These are phyloP conservation scores for Diaporthe citri DNA, from an alignment of 2,329 filamentous ascomycete genomes.

Conservation along the genomic window DNA sequence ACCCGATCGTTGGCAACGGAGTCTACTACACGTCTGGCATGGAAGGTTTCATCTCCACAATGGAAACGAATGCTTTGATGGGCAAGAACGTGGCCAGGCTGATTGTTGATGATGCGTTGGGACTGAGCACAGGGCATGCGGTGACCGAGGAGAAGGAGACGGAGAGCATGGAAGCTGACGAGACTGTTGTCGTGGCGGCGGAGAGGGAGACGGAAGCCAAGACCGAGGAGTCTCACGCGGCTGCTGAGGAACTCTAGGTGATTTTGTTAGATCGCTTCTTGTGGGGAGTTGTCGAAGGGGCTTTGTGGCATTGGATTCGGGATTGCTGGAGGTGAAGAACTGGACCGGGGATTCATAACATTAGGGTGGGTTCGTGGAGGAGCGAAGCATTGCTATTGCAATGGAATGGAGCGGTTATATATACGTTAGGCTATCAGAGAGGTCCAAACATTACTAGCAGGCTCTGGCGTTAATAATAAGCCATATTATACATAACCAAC, in stretches of 20 bases:
- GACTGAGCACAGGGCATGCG: constrained; percentile 38
- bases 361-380: neutral
- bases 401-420: neutral
- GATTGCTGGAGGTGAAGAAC: neutral
- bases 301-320: neutral
- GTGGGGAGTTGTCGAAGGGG: neutral
- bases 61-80: constrained; percentile 96
- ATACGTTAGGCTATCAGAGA: neutral
- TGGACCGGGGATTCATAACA: neutral
- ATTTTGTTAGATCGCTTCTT: neutral
- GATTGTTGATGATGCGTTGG: constrained; percentile 71
- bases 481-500: neutral
- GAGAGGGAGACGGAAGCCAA: neutral
- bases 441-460: neutral
- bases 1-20: constrained; percentile 75
- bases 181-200: neutral
- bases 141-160: constrained; percentile 42
- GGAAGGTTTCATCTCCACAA: constrained; percentile 94
- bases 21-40: constrained; percentile 83
- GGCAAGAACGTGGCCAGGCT: constrained; percentile 86
- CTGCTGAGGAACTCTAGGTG: constrained; percentile 19
- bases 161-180: constrained; percentile 17
- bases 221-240: neutral
- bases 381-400: neutral
- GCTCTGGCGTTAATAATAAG: neutral